Conservation (phyloP, 1,284 basidiomycete genomes). For the Xanthoconium separans region DNA sequence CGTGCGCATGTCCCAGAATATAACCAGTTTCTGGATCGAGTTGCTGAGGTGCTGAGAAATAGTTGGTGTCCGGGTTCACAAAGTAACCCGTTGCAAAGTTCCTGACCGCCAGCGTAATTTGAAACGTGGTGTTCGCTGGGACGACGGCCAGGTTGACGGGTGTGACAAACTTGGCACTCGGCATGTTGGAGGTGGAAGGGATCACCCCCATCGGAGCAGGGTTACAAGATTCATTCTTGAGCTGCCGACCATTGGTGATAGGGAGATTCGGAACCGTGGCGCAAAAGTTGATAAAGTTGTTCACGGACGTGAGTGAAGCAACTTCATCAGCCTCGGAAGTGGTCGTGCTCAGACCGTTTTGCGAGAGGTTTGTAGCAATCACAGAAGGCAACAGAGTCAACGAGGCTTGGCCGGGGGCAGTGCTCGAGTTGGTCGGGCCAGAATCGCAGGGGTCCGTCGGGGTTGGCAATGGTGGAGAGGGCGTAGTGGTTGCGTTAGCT, state of each 20-base stretch:
- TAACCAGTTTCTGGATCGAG: slow-evolving; percentile 50
- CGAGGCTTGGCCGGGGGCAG: slow-evolving; percentile 35
- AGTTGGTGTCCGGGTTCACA: slow-evolving; percentile 53
- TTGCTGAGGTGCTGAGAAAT: slow-evolving; percentile 57
- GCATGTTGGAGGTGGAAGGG: slow-evolving; percentile 44
- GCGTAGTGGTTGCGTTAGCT: slow-evolving; percentile 12
- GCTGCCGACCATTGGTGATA: slow-evolving; percentile 45
- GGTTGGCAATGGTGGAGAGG: slow-evolving; percentile 1
- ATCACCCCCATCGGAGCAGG: slow-evolving; percentile 50
- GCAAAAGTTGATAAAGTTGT: slow-evolving; percentile 58
- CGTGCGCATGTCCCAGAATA: slow-evolving; percentile 62
- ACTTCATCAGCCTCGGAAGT: slow-evolving; percentile 36
- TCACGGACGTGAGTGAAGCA: slow-evolving; percentile 46
- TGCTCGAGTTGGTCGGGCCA: slow-evolving; percentile 37
- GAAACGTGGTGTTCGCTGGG: slow-evolving; percentile 45
- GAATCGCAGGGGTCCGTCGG: slow-evolving; percentile 16
- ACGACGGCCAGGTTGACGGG: slow-evolving; percentile 47
- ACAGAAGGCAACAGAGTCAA: slow-evolving; percentile 45
- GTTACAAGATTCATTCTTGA: slow-evolving; percentile 56
- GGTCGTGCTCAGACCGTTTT: slow-evolving; percentile 42
- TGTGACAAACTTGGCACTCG: slow-evolving; percentile 47
- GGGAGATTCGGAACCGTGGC: slow-evolving; percentile 31
- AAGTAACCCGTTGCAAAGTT: slow-evolving; percentile 54
- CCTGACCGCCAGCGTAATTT: slow-evolving; percentile 44
- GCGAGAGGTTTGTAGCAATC: slow-evolving; percentile 45